phyloP scores from a whole-genome alignment of 768 basidiomycete species.

The Imleria badia region DNA sequence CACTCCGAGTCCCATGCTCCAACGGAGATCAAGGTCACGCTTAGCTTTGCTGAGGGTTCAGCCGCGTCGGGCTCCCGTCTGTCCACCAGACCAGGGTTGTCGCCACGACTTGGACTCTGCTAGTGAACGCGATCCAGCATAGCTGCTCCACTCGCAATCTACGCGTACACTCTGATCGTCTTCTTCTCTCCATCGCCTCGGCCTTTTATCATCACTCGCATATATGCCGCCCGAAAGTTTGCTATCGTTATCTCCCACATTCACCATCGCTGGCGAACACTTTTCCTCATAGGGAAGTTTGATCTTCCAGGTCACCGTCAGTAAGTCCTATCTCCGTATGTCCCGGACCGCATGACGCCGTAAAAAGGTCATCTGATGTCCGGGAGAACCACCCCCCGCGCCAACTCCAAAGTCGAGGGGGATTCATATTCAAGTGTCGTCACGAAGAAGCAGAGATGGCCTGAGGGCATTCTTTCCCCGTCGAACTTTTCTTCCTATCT shows the following conservation, averaged over 20 bases:
- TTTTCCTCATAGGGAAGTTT: background rate
- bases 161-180: background rate
- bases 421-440: slow-evolving; percentile 10
- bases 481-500: background rate
- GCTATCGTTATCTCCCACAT: background rate
- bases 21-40: slow-evolving; percentile 1
- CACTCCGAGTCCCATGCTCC: background rate
- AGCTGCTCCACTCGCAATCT: background rate
- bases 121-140: background rate
- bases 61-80: background rate
- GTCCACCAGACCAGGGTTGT: background rate
- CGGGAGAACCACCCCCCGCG: background rate
- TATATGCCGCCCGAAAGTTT: background rate
- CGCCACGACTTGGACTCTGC: background rate
- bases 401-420: background rate
- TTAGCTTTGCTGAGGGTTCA: background rate
- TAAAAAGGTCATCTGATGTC: slow-evolving; percentile 16
- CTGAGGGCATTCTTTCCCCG: background rate
- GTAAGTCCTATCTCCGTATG: background rate
- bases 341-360: slow-evolving; percentile 4
- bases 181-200: background rate
- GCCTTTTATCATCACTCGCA: background rate
- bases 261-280: background rate
- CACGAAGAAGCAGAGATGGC: background rate
- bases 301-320: background rate